These are phyloP conservation scores for Neofusicoccum ribis DNA, from an alignment of 2,329 filamentous ascomycete genomes.

Conservation along the genomic window DNA sequence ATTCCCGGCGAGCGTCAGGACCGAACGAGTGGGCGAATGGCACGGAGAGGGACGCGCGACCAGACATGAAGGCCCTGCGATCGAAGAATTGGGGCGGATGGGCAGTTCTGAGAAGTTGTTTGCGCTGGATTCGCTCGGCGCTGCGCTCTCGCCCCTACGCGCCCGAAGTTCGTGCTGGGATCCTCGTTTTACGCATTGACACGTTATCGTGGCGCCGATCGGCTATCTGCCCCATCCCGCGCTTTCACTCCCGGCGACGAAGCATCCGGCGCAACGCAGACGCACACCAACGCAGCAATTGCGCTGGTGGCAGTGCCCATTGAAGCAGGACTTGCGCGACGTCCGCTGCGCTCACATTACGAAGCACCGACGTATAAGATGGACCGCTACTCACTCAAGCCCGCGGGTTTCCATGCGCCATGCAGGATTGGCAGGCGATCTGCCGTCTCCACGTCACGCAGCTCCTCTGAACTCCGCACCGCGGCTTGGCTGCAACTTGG, in stretches of 20 bases:
- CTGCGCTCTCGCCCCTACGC: background rate
- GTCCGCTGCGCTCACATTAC: background rate
- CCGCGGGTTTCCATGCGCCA: no score
- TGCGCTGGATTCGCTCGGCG: background rate
- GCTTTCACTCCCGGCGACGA: background rate
- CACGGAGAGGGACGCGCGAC: background rate
- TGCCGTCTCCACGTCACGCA: background rate
- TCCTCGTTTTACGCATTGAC: no score
- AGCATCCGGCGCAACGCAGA: background rate
- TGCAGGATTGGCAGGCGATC: background rate
- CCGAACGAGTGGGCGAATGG: background rate
- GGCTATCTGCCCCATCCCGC: background rate
- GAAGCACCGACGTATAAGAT: background rate
- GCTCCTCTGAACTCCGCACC: background rate
- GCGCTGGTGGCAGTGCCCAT: background rate
- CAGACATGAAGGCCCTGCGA: background rate
- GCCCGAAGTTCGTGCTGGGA: no score
- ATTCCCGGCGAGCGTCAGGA: slow-evolving; percentile 36
- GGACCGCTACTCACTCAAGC: background rate
- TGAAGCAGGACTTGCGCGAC: background rate
- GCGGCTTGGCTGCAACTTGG: slow-evolving; percentile 6
- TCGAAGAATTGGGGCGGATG: background rate
- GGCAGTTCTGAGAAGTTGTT: background rate
- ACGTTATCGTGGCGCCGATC: background rate
- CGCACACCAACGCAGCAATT: no score